Evolutionary conservation across 2,329 filamentous ascomycete species (phyloP), one percentile per base, ranked within the genome.

Genomic region (Pyrenophora teres): DNA sequence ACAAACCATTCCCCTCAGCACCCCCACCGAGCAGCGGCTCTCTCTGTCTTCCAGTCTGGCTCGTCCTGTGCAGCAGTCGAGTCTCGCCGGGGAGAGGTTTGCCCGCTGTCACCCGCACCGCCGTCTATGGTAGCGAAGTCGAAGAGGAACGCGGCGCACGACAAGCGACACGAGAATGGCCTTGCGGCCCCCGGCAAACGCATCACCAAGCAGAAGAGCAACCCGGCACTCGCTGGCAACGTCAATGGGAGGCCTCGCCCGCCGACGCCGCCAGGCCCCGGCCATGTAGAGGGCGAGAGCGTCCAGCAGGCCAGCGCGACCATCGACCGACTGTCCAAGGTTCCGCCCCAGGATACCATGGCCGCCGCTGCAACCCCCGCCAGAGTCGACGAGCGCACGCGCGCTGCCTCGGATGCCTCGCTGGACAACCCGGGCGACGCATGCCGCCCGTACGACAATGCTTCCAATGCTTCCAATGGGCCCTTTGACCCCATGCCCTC

Each of bases 121-220:
- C 65, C 62, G 61, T 71, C 75, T 69, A 80, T 80, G 78, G 78
- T 78, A 76, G 74, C 75, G 62, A 78, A 76, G 71, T 69, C 67
- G 67, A 77, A 76, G 68, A 71, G 68, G 66, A 72, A 66, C 65
- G 73, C 73, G 71, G 71, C 76, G 69, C 76, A 77, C 68, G 76
- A 78, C 73, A 78, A 76, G 65, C 86, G 88, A 75, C 88, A 95
- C 78, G 92, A 96, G 78, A 92, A 90, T 87, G 91, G 90, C 71
- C 81, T 91, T 74, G 88, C 92, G 81, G 87, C 87, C 69, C 85
- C 88, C 46, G 87, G 87, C 63, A 90, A 87, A 80, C 86, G 87
- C 73, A 78, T 87, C 66, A 65, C 71, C 54, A 77, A 74, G 67
- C 75, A 78, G 68, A 76, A 74, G 63, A 78, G 76, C 60, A 76